phyloP scores from a whole-genome alignment of 495 filamentous ascomycete species.

The Annulohypoxylon maeteangense region DNA sequence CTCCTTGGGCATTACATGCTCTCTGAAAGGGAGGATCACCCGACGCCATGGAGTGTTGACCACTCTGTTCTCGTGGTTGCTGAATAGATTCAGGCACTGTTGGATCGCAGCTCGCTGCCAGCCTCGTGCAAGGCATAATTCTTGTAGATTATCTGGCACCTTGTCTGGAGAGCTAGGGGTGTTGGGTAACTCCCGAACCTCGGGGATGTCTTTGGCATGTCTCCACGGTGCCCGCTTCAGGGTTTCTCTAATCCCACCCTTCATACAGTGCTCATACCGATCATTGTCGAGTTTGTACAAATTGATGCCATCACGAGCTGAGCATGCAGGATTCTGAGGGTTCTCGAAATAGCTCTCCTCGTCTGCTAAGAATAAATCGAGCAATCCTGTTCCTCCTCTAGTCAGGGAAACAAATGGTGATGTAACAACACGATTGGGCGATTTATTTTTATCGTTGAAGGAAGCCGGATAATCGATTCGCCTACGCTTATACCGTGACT shows the following conservation, averaged over 20 bases:
- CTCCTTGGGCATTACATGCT: constrained; percentile 33
- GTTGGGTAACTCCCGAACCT: not conserved
- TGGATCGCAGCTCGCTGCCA: constrained; percentile 56
- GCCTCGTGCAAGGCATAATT: constrained; percentile 46
- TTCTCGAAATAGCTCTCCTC: constrained; percentile 29
- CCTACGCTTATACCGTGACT: constrained; percentile 29
- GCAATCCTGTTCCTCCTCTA: not conserved
- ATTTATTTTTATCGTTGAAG: not conserved
- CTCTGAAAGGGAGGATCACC: constrained; percentile 46
- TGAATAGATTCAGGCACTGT: constrained; percentile 48
- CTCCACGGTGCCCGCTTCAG: not conserved
- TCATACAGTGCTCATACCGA: constrained; percentile 19
- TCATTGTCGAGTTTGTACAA: constrained; percentile 24
- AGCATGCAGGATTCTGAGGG: not conserved
- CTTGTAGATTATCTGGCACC: not conserved
- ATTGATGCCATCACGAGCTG: not conserved
- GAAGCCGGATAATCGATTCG: constrained; percentile 26
- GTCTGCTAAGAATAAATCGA: constrained; percentile 1
- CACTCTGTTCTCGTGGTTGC: constrained; percentile 35
- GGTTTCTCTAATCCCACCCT: constrained; percentile 10
- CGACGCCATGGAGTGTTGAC: constrained; percentile 44
- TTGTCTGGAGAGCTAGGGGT: not conserved
- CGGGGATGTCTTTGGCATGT: constrained; percentile 4
- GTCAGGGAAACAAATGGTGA: constrained; percentile 11
- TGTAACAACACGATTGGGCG: not conserved